Percentiles rank a stretch among this genome's conserved stretches.
Conservation (phyloP, 345 rosid genomes). For the sweet orange (Citrus sinensis) region DNA sequence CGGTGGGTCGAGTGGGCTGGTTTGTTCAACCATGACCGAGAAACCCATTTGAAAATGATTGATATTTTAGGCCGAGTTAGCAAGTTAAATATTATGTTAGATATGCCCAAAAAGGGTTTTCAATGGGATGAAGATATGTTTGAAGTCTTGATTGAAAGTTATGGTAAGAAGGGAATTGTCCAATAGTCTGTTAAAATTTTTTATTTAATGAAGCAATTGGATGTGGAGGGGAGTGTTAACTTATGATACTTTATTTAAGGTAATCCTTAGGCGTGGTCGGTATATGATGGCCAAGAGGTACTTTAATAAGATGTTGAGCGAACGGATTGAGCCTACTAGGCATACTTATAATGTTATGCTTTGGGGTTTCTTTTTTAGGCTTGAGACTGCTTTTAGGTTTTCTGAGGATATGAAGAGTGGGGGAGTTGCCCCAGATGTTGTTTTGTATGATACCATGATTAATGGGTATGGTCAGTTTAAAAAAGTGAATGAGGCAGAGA, state of each 20-base stretch:
- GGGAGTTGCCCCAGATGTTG: constrained; percentile 60
- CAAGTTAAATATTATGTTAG: constrained; percentile 72
- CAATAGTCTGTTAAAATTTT: constrained; percentile 51
- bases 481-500: constrained; percentile 78
- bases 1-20: constrained; percentile 90
- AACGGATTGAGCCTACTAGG: constrained; percentile 69
- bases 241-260: constrained; percentile 69
- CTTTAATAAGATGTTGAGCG: constrained; percentile 70
- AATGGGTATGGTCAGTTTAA: constrained; percentile 64
- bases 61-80: constrained; percentile 62
- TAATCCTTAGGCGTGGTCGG: constrained; percentile 70
- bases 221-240: constrained; percentile 67
- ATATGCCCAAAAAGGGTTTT: constrained; percentile 84
- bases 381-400: constrained; percentile 68
- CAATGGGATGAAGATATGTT: constrained; percentile 87
- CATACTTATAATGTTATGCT: constrained; percentile 41
- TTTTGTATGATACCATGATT: constrained; percentile 74
- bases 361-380: constrained; percentile 77
- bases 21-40: constrained; percentile 65
- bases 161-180: too few species aligned
- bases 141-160: constrained; percentile 35
- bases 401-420: constrained; percentile 73
- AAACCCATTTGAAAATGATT: constrained; percentile 69
- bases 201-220: constrained; percentile 69
- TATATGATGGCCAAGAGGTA: constrained; percentile 91